Evolutionary conservation across 75 land plant species (phyloP).

Genomic region (Chamaecyparis obtusa): DNA sequence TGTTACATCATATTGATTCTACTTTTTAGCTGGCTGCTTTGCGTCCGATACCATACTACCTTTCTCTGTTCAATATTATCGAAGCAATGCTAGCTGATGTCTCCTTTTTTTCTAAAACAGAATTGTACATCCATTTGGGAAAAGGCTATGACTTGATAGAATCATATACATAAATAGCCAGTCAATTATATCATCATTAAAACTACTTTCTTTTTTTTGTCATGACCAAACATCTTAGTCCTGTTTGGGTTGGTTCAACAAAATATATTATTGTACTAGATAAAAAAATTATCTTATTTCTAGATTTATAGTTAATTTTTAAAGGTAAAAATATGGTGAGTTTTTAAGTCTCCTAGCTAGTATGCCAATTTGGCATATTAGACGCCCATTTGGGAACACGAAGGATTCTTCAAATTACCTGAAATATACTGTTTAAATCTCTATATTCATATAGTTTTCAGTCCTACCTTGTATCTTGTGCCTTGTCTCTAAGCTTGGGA

Average conservation of each 20-base stretch:
- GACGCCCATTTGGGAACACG: neutral
- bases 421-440: too few relatives aligned
- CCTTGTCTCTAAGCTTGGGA: neutral
- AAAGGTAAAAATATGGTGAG: neutral
- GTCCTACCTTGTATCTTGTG: neutral
- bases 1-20: neutral
- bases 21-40: neutral
- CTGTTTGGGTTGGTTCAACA: neutral
- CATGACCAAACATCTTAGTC: neutral
- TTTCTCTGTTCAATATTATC: neutral
- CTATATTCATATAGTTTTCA: too few relatives aligned
- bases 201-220: neutral
- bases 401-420: neutral
- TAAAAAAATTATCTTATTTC: neutral
- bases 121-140: neutral
- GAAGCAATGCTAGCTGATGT: neutral
- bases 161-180: neutral
- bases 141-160: neutral
- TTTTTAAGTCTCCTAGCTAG: neutral
- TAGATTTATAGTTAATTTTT: neutral
- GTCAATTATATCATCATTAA: neutral
- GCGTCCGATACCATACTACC: neutral
- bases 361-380: neutral
- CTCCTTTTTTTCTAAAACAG: neutral
- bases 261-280: neutral